A percentile compares a stretch with the other conserved stretches of the same genome.
These are phyloP conservation scores for Liquidambar formosana DNA, from an alignment of 164 flowering plant species.

Conservation along the genomic window DNA sequence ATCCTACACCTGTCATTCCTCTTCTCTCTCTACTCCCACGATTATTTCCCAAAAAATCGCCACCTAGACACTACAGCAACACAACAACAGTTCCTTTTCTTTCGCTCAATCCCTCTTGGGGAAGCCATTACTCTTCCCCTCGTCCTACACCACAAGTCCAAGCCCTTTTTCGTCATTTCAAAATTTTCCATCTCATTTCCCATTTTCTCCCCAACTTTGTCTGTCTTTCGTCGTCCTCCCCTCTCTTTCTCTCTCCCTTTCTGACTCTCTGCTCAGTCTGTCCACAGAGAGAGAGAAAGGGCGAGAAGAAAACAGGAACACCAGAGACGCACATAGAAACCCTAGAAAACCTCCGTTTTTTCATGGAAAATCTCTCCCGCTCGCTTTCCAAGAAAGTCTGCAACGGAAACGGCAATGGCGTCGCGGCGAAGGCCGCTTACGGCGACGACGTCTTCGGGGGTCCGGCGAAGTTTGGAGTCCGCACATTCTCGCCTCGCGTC, in stretches of 20 bases:
- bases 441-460: constrained; percentile 80
- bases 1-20: neutral
- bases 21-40: neutral
- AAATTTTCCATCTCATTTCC: neutral
- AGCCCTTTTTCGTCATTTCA: constrained; percentile 24
- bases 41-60: no score
- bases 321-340: constrained; percentile 14
- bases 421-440: constrained; percentile 38
- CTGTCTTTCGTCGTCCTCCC: neutral
- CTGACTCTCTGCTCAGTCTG: constrained; percentile 22
- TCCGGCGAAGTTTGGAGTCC: constrained; percentile 54
- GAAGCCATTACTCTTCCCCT: no score
- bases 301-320: neutral
- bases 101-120: no score
- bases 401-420: constrained; percentile 25
- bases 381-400: constrained; percentile 33
- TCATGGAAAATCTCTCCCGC: constrained; percentile 43
- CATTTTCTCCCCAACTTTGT: neutral
- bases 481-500: constrained; percentile 56
- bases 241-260: constrained; percentile 1
- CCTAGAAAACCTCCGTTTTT: constrained; percentile 30
- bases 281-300: constrained; percentile 14
- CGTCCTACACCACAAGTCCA: neutral
- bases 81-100: no score
- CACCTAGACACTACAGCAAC: no score